Percentiles rank a stretch among this genome's conserved stretches.
Conservation (phyloP, 2,329 filamentous ascomycete genomes). For the Leptographium lundbergii region DNA sequence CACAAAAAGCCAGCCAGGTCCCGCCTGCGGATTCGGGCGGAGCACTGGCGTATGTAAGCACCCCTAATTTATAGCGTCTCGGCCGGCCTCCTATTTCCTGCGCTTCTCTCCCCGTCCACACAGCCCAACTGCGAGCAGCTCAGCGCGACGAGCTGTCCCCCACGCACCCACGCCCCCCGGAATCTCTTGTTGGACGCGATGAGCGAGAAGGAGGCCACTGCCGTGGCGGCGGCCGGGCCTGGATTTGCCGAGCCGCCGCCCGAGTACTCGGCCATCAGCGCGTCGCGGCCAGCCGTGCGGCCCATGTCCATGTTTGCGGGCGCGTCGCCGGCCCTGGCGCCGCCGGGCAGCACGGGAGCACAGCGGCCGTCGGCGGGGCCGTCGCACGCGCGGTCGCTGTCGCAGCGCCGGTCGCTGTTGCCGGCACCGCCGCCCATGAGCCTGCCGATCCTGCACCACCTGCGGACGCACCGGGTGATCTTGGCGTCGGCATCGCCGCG, state of each 20-base stretch:
- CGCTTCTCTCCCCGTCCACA: too few relatives aligned
- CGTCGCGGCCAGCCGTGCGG: background rate
- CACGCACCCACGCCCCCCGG: too few relatives aligned
- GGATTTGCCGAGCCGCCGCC: slow-evolving; percentile 29
- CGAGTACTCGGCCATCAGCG: slow-evolving; percentile 21
- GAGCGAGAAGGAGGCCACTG: slow-evolving; percentile 4
- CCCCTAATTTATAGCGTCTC: too few relatives aligned
- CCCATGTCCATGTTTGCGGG: too few relatives aligned
- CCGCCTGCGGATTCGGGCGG: too few relatives aligned
- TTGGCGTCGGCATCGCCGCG: slow-evolving; percentile 84
- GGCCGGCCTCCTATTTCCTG: too few relatives aligned
- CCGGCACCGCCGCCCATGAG: slow-evolving; percentile 55
- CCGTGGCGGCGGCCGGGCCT: background rate
- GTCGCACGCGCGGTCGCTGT: slow-evolving; percentile 12
- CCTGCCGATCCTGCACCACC: slow-evolving; percentile 63
- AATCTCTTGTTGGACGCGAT: background rate
- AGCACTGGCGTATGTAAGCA: too few relatives aligned
- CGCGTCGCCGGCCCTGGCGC: too few relatives aligned
- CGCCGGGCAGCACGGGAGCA: too few relatives aligned
- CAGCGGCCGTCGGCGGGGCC: background rate
- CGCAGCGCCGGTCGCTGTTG: slow-evolving; percentile 19
- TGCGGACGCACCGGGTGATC: slow-evolving; percentile 71
- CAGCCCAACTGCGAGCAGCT: too few relatives aligned
- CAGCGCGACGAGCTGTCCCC: too few relatives aligned
- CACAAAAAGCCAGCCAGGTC: background rate